Evolutionary conservation across 495 filamentous ascomycete genomes (phyloP).

Genomic region (Penicillium pulvis): DNA sequence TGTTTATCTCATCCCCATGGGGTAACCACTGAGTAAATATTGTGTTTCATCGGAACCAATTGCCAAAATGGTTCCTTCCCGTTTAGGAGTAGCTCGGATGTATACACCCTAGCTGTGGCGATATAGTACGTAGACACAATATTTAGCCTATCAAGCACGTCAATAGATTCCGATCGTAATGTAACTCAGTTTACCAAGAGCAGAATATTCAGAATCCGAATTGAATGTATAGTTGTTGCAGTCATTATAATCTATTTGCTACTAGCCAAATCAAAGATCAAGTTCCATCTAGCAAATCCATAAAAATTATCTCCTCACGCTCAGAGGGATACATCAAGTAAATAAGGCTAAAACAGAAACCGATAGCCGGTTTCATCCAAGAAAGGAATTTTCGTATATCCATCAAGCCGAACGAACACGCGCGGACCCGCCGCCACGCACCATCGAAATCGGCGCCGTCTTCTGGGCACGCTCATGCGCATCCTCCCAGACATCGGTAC

Average conservation of each 20-base stretch:
- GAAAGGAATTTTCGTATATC: neutral
- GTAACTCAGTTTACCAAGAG: too few species aligned
- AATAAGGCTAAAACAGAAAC: neutral
- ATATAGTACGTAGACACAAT: neutral
- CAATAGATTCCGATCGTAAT: too few species aligned
- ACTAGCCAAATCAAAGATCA: neutral
- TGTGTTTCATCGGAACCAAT: neutral
- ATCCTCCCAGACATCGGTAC: slow-evolving; percentile 34
- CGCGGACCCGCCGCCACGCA: slow-evolving; percentile 5
- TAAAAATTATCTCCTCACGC: neutral
- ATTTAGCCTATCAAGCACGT: too few species aligned
- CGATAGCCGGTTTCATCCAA: neutral
- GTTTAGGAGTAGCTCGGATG: neutral
- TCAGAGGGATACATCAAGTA: neutral
- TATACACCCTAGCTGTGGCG: neutral
- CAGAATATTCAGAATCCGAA: neutral
- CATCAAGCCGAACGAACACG: neutral
- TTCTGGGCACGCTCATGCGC: slow-evolving; percentile 2
- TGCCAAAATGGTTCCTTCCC: neutral
- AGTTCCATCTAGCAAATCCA: slow-evolving; percentile 3
- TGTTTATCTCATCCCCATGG: neutral
- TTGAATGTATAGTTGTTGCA: neutral
- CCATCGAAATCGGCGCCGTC: slow-evolving; percentile 24
- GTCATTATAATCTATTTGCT: slow-evolving; percentile 1
- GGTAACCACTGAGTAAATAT: neutral